phyloP scores from a whole-genome alignment of 2,329 filamentous ascomycete genomes.

The Dothideomycetidae sp. region DNA sequence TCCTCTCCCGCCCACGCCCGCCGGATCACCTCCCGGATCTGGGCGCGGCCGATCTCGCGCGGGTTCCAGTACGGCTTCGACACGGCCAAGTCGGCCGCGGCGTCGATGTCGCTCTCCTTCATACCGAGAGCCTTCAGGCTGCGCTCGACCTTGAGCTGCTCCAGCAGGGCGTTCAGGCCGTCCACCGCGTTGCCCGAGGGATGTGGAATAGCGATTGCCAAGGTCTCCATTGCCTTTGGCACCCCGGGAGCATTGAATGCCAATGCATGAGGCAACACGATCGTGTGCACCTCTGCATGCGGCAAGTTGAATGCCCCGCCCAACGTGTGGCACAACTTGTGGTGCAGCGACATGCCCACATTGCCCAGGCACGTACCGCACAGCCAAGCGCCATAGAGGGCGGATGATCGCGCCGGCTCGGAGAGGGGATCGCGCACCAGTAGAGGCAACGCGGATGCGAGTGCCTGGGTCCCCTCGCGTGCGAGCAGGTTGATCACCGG shows the following conservation, averaged over 20 bases:
- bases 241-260: slow-evolving; percentile 47
- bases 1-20: slow-evolving; percentile 47
- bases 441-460: slow-evolving; percentile 40
- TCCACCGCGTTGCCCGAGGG: slow-evolving; percentile 44
- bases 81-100: slow-evolving; percentile 44
- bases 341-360: slow-evolving; percentile 50
- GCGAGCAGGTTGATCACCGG: slow-evolving; percentile 46
- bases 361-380: slow-evolving; percentile 47
- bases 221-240: slow-evolving; percentile 36
- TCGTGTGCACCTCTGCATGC: slow-evolving; percentile 51
- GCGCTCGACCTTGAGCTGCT: slow-evolving; percentile 39
- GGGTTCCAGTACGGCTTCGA: slow-evolving; percentile 48
- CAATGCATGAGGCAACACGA: slow-evolving; percentile 47
- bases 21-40: slow-evolving; percentile 42
- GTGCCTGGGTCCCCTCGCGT: slow-evolving; percentile 40
- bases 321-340: slow-evolving; percentile 53
- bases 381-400: slow-evolving; percentile 51
- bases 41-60: slow-evolving; percentile 36
- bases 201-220: slow-evolving; percentile 41
- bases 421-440: slow-evolving; percentile 35
- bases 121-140: slow-evolving; percentile 42
- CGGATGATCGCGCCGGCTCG: slow-evolving; percentile 35
- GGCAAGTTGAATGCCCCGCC: slow-evolving; percentile 50
- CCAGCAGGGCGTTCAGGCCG: slow-evolving; percentile 42
- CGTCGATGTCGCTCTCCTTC: slow-evolving; percentile 46